These are phyloP conservation scores for Escovopsis sp. DNA, from an alignment of 2,329 filamentous ascomycete species.

Conservation along the genomic window DNA sequence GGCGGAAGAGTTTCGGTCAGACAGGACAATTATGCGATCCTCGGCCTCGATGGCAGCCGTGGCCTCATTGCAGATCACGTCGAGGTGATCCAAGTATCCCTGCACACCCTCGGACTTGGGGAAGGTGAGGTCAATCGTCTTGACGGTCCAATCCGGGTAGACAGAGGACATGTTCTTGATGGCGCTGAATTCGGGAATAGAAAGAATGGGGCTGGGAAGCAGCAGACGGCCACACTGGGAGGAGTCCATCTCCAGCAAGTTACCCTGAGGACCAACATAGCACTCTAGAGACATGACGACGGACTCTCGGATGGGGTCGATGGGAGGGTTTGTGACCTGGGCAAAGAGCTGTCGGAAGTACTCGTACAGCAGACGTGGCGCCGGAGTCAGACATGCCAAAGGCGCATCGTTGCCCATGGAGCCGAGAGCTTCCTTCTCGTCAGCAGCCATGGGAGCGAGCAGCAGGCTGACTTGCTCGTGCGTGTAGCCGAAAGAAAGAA, in stretches of 20 bases:
- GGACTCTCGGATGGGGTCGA: constrained; percentile 91
- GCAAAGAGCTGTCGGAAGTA: constrained; percentile 98
- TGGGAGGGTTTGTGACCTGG: constrained; percentile 94
- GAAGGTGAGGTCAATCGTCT: constrained; percentile 85
- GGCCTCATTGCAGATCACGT: constrained; percentile 73
- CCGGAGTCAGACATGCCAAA: constrained; percentile 77
- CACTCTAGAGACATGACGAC: constrained; percentile 97
- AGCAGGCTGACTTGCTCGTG: constrained; percentile 89
- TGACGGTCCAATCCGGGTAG: constrained; percentile 72
- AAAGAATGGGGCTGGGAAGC: constrained; percentile 77
- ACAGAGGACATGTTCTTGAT: constrained; percentile 61
- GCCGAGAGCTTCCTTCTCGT: constrained; percentile 91
- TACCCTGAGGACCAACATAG: constrained; percentile 91
- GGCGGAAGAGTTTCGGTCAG: constrained; percentile 70
- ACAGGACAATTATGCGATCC: constrained; percentile 77
- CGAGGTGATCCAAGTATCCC: constrained; percentile 77
- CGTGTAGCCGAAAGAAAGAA: constrained; percentile 85
- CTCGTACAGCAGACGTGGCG: constrained; percentile 79
- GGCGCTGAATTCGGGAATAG: constrained; percentile 80
- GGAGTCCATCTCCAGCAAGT: constrained; percentile 83
- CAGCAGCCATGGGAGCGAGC: constrained; percentile 87
- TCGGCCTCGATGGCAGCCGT: constrained; percentile 70
- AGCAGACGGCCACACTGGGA: constrained; percentile 77
- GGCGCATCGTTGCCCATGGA: constrained; percentile 98
- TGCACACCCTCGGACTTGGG: constrained; percentile 68